Evolutionary conservation across 1,284 basidiomycete species (phyloP), one percentile per base, ranked within the genome.

Genomic region (Leccinum angustisporum): DNA sequence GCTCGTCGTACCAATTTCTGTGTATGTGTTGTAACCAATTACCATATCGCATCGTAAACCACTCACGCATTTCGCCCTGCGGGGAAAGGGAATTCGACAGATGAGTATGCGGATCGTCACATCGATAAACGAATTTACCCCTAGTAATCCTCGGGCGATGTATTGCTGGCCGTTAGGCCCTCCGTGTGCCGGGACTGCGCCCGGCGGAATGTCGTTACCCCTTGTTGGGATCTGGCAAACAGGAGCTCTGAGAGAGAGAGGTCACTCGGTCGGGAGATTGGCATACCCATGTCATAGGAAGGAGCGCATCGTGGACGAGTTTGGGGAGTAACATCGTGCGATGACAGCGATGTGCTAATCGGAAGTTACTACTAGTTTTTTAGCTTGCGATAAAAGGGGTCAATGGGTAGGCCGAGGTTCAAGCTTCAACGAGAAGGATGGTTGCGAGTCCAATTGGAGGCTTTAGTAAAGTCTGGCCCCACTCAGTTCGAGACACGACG

Each of bases 41-140:
- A 21, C 46, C 46, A 21, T 11, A 48, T 21, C 6, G 46, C 46
- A 33, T 59, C 5, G 16, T 31, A 31, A 51, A 51, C 21, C n/a
- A 59, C 71, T 40, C 51, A 73, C 71, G 56, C 18, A 61, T 61
- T 61, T 70, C 70, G 18, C 65, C 68, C 69, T 70, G 25, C 2
- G 31, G 9, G 21, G 18, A 48, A 11, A 21, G 46, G 11, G 11
- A 51, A 36, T 6, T 5, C 48, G 57, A 34, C 11, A 10, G 6
- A 25, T 73, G n/a, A 70, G 61, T 3, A 13, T 14, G 56, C 18
- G 48, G 50, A 38, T 36, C 11, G 18, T 16, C 11, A 13, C 21
- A 11, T 40, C 9, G 21, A 54, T 1, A 46, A 54, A 52, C 4
- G 14, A 7, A 48, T 48, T 54, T 52, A 70, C 69, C 60, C 38